phyloP scores from a whole-genome alignment of 768 basidiomycete genomes.

The Lactarius quietus region DNA sequence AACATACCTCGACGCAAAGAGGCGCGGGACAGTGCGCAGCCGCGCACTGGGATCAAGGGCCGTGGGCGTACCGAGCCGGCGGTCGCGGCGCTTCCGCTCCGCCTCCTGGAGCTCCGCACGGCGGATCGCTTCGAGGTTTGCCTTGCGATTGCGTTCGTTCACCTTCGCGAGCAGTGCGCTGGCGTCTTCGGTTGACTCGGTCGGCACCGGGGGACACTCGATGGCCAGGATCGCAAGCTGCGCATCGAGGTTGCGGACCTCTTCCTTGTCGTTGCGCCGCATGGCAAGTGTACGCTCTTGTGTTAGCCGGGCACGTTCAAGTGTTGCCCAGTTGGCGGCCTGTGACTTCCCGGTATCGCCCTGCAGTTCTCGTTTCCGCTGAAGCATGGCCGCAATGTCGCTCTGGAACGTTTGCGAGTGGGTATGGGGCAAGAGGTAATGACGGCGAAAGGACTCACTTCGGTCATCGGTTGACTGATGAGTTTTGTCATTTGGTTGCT shows the following conservation, averaged over 20 bases:
- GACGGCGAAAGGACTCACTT: conserved; percentile 42
- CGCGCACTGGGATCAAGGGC: conserved; percentile 58
- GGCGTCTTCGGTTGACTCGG: conserved; percentile 26
- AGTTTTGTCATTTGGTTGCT: conserved; percentile 56
- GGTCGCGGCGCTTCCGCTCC: conserved; percentile 67
- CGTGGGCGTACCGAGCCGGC: conserved; percentile 50
- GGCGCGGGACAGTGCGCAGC: conserved; percentile 59
- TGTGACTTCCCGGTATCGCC: conserved; percentile 31
- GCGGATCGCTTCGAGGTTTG: conserved; percentile 76
- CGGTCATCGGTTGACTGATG: conserved; percentile 63
- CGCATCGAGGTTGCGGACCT: conserved; percentile 58
- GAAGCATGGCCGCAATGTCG: conserved; percentile 78
- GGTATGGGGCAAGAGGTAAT: conserved; percentile 3
- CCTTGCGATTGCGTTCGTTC: conserved; percentile 86
- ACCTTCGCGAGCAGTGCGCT: conserved; percentile 61
- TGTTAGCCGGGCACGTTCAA: conserved; percentile 64
- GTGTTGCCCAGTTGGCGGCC: conserved; percentile 38
- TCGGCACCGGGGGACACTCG: conserved; percentile 14
- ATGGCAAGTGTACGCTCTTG: conserved; percentile 72
- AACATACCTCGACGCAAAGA: conserved; percentile 59
- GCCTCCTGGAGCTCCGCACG: conserved; percentile 67
- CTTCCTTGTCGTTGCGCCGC: conserved; percentile 64
- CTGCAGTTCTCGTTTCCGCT: conserved; percentile 49
- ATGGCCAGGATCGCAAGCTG: conserved; percentile 55
- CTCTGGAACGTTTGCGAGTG: conserved; percentile 44